Conservation (phyloP, 768 basidiomycete species). For the Tylopilus rubrobrunneus region DNA sequence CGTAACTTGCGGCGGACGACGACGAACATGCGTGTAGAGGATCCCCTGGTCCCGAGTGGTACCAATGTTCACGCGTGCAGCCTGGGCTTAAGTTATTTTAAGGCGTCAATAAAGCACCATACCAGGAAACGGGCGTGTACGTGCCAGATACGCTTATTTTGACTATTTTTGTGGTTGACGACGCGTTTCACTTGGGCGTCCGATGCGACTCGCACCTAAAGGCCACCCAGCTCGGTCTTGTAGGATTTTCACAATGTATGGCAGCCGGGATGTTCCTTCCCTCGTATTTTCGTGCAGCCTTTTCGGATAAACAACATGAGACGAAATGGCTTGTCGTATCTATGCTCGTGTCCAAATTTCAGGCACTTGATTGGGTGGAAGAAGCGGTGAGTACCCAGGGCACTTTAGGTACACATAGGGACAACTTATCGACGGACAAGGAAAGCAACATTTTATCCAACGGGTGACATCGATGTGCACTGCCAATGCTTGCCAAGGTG, state of each 20-base stretch:
- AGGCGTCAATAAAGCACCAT: not conserved
- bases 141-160: not conserved
- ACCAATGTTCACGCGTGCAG: no score
- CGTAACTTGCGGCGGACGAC: no score
- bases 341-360: not conserved
- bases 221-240: not conserved
- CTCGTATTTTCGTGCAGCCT: not conserved
- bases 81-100: no score
- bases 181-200: not conserved
- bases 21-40: no score
- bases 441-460: not conserved
- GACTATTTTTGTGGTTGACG: not conserved
- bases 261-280: not conserved
- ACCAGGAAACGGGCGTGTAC: not conserved
- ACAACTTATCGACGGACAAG: not conserved
- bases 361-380: not conserved
- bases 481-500: not conserved
- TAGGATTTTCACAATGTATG: not conserved
- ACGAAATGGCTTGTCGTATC: not conserved
- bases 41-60: no score
- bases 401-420: not conserved
- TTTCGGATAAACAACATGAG: not conserved
- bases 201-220: not conserved
- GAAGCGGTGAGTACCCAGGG: not conserved
- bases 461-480: not conserved